Conservation (phyloP, 225 moss, liverwort and hornwort genomes). For the Takakia lepidozioides region DNA sequence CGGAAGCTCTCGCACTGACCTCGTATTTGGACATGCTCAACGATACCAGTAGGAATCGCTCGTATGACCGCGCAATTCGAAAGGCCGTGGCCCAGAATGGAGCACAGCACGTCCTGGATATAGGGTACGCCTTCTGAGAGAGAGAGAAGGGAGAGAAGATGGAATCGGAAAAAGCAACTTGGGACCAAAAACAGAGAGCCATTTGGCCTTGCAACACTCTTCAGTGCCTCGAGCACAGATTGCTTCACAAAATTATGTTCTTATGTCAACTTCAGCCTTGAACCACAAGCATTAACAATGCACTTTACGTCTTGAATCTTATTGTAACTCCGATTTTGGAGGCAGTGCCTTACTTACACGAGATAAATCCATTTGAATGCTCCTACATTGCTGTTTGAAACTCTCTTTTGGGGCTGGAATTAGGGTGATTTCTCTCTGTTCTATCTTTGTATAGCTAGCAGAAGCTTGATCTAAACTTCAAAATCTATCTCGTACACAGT, state of each 20-base stretch:
- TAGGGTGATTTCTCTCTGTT: too few relatives aligned
- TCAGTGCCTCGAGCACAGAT: not conserved
- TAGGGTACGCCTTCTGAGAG: conserved; percentile 33
- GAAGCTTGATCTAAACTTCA: too few relatives aligned
- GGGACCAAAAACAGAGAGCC: too few relatives aligned
- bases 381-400: not conserved
- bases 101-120: conserved; percentile 70
- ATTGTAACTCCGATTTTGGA: too few relatives aligned
- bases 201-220: too few relatives aligned
- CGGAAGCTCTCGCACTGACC: conserved; percentile 65
- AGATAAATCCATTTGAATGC: not conserved
- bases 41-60: conserved; percentile 57
- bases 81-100: conserved; percentile 80
- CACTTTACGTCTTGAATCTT: not conserved
- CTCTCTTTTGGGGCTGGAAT: not conserved
- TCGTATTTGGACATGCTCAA: conserved; percentile 95
- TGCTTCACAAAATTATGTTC: not conserved
- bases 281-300: not conserved
- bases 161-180: not conserved
- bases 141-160: not conserved
- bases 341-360: too few relatives aligned
- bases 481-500: too few relatives aligned
- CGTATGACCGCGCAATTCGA: conserved; percentile 60
- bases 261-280: not conserved
- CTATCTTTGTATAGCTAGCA: too few relatives aligned